Conservation (phyloP, 352 stramenopile species). For the Lagenidium sp. region DNA sequence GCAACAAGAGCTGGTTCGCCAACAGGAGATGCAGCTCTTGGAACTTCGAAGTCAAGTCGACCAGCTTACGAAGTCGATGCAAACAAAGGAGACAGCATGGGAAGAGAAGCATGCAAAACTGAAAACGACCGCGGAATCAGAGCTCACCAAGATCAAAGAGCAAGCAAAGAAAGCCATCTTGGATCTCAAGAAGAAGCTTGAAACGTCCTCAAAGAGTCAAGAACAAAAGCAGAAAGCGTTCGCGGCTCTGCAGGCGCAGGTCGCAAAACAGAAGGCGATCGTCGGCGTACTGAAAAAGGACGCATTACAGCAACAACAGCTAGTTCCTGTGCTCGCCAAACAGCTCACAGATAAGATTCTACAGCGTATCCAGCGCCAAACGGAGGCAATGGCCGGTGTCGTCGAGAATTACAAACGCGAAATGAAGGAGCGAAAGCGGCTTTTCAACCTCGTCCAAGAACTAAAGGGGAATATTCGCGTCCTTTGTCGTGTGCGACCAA, state of each 20-base stretch:
- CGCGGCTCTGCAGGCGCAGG: constrained; percentile 22
- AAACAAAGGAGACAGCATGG: constrained; percentile 36
- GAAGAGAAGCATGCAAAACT: constrained; percentile 71
- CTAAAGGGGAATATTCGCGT: constrained; percentile 97
- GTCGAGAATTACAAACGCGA: constrained; percentile 88
- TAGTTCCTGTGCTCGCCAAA: constrained; percentile 44
- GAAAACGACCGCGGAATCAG: constrained; percentile 59
- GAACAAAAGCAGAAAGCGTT: constrained; percentile 44
- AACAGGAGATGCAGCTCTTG: constrained; percentile 23
- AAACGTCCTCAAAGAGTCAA: constrained; percentile 45
- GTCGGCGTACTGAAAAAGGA: constrained; percentile 42
- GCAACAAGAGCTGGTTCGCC: constrained; percentile 31
- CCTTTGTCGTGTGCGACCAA: constrained; percentile 92
- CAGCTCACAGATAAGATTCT: constrained; percentile 71
- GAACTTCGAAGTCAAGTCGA: constrained; percentile 34
- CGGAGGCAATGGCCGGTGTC: constrained; percentile 72
- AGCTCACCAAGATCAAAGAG: constrained; percentile 81
- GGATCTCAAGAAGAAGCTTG: constrained; percentile 72
- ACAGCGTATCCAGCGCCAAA: constrained; percentile 59
- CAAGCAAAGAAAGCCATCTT: constrained; percentile 84
- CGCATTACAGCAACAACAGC: constrained; percentile 37
- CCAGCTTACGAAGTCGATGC: constrained; percentile 31
- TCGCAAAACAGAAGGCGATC: constrained; percentile 49
- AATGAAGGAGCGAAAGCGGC: constrained; percentile 83
- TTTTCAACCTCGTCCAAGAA: constrained; percentile 95